Evolutionary conservation across 2,329 filamentous ascomycete species (phyloP).

Genomic region (Setomelanomma holmii): DNA sequence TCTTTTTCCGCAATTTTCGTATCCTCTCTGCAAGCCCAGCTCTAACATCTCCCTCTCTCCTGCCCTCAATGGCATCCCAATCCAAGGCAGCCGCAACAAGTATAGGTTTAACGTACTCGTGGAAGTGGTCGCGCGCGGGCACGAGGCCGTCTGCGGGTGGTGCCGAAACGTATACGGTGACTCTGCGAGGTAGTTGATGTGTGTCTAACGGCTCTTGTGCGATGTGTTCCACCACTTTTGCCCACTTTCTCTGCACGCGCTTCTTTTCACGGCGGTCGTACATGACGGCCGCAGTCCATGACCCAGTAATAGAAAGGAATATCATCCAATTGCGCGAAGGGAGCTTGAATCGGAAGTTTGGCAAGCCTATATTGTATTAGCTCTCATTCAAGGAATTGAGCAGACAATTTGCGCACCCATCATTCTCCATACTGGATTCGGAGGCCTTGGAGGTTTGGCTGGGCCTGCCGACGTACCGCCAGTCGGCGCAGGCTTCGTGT

Average conservation of each 20-base stretch:
- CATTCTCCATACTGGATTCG: slow-evolving; percentile 50
- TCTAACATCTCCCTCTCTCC: slow-evolving; percentile 90
- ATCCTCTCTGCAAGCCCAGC: slow-evolving; percentile 87
- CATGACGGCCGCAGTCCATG: slow-evolving; percentile 79
- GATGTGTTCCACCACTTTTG: slow-evolving; percentile 82
- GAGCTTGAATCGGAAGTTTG: slow-evolving; percentile 80
- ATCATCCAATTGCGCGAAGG: slow-evolving; percentile 98
- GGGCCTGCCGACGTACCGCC: slow-evolving; percentile 28
- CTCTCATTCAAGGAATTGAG: slow-evolving; percentile 4
- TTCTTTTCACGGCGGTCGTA: slow-evolving; percentile 95
- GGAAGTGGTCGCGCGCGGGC: slow-evolving; percentile 90
- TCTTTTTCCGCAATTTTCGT: slow-evolving; percentile 68
- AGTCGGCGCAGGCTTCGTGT: slow-evolving; percentile 35
- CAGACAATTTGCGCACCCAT: slow-evolving; percentile 39
- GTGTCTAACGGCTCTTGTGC: slow-evolving; percentile 76
- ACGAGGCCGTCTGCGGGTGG: slow-evolving; percentile 87
- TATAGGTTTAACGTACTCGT: slow-evolving; percentile 93
- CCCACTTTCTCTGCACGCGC: slow-evolving; percentile 85
- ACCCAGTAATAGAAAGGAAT: slow-evolving; percentile 80
- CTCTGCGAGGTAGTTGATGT: slow-evolving; percentile 77
- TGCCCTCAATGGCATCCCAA: slow-evolving; percentile 94
- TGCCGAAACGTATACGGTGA: slow-evolving; percentile 85
- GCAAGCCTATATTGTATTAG: slow-evolving; percentile 67
- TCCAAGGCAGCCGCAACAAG: slow-evolving; percentile 88
- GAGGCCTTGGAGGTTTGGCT: slow-evolving; percentile 39